Conservation (phyloP, 768 basidiomycete species). For the Tylopilus cervinicoccineus region DNA sequence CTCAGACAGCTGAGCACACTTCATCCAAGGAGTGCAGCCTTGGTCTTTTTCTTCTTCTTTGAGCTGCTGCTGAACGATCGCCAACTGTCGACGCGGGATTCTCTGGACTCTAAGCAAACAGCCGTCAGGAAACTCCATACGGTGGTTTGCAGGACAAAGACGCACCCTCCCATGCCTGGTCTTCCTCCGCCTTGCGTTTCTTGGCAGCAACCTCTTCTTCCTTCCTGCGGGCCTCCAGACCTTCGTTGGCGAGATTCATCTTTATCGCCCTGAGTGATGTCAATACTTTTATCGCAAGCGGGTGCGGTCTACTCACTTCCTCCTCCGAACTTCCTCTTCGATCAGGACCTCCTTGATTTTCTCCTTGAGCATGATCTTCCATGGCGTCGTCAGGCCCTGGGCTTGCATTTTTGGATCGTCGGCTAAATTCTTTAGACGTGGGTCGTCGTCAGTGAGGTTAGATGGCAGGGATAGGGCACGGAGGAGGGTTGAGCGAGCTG, state of each 20-base stretch:
- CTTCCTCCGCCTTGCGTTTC: conserved; percentile 88
- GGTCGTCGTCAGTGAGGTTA: conserved; percentile 56
- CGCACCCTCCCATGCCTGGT: conserved; percentile 85
- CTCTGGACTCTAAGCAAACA: conserved; percentile 53
- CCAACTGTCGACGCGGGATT: conserved; percentile 84
- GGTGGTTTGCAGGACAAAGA: not conserved
- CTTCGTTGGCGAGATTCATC: conserved; percentile 89
- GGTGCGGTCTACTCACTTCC: conserved; percentile 53
- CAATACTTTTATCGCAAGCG: not conserved
- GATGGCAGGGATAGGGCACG: conserved; percentile 59
- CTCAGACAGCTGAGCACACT: conserved; percentile 1
- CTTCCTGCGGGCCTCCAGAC: conserved; percentile 88
- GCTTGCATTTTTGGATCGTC: conserved; percentile 30
- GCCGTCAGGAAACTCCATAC: not conserved
- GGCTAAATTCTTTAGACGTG: conserved; percentile 46
- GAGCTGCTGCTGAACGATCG: conserved; percentile 59
- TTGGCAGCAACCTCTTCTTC: conserved; percentile 74
- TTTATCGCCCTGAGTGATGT: conserved; percentile 67
- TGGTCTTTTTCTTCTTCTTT: conserved; percentile 84
- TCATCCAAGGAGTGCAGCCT: conserved; percentile 64
- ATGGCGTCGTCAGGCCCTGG: conserved; percentile 47
- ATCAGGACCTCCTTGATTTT: conserved; percentile 84
- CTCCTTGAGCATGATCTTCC: conserved; percentile 60
- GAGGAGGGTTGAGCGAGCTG: conserved; percentile 68
- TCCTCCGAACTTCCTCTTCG: conserved; percentile 81